Evolutionary conservation across 352 stramenopile species (phyloP), one percentile per base, ranked within the genome.

Genomic region (Globisporangium takayamanum): DNA sequence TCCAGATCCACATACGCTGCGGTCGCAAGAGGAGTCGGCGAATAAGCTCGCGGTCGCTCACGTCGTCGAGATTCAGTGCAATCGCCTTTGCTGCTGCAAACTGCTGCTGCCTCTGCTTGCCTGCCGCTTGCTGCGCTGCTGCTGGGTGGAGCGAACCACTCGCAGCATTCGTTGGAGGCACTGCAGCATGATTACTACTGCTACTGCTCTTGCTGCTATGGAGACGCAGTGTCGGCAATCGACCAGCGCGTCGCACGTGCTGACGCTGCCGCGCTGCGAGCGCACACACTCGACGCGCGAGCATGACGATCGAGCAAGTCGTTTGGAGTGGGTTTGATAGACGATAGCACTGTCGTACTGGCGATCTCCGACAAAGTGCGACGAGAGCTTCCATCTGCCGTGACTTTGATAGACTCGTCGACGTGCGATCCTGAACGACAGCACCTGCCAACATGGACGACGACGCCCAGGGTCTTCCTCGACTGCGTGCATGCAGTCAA

Each of bases 1-100:
- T 7, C 77, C 78, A 89, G 59, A 71, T 73, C 73, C 72, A 90
- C 22, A 78, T 64, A 10, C 76, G 70, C 61, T 90, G 76, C 46
- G 69, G 81, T 2, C 76, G 76, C 49, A 72, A 70, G 39, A 84
- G 60, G 14, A 73, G 59, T 3, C 51, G 66, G 2, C 62, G 60
- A 6, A 76, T 50, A 26, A 76, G 55, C 62, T 76, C 68, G 7
- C 70, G 67, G 47, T 88, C 78, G 60, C 66, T 86, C 63, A 87
- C 52, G 33, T 48, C 59, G 45, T 64, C 59, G 52, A 64, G 39
- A 18, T 54, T 54, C 30, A 55, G 26, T 25, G 48, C 47, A n/a
- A 45, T 25, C 16, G 48, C 37, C 22, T 48, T 33, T 20, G 36
- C 25, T 3, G 39, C 18, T n/a, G 44, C 45, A 18, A 53, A 39